Evolutionary conservation across 108 stramenopile genomes (phyloP).

Genomic region (Mediolabrus comicus): DNA sequence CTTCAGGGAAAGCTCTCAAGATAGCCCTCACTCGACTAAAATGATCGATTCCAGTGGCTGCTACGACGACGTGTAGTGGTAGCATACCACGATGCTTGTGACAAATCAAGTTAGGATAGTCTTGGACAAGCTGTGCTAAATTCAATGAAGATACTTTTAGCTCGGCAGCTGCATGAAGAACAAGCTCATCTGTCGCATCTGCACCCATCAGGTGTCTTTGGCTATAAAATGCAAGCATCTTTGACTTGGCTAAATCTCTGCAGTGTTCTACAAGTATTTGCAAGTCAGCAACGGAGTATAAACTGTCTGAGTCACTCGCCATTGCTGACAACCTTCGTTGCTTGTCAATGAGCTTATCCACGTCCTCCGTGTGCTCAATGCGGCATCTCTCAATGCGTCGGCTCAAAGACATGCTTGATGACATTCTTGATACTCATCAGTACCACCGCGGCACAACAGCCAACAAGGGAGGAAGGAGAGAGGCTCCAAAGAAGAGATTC

Average conservation of each 20-base stretch:
- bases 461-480: too few relatives aligned
- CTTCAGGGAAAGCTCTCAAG: constrained; percentile 4
- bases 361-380: not conserved
- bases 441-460: too few relatives aligned
- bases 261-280: constrained; percentile 23
- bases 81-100: constrained; percentile 9
- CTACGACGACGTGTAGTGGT: constrained; percentile 8
- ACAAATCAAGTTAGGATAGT: constrained; percentile 18
- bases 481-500: too few relatives aligned
- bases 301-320: constrained; percentile 12
- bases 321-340: constrained; percentile 18
- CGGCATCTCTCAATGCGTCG: not conserved
- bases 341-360: constrained; percentile 16
- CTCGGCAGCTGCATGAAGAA: constrained; percentile 24
- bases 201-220: not conserved
- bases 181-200: constrained; percentile 5
- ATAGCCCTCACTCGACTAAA: constrained; percentile 1
- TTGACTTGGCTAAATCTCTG: constrained; percentile 5
- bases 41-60: constrained; percentile 13
- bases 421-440: too few relatives aligned
- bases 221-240: constrained; percentile 14
- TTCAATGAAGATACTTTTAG: constrained; percentile 17
- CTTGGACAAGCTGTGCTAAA: constrained; percentile 9
- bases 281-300: constrained; percentile 20
- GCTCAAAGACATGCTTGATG: not conserved